Evolutionary conservation across 768 basidiomycete species (phyloP).

Genomic region (Asterophora lycoperdoides): DNA sequence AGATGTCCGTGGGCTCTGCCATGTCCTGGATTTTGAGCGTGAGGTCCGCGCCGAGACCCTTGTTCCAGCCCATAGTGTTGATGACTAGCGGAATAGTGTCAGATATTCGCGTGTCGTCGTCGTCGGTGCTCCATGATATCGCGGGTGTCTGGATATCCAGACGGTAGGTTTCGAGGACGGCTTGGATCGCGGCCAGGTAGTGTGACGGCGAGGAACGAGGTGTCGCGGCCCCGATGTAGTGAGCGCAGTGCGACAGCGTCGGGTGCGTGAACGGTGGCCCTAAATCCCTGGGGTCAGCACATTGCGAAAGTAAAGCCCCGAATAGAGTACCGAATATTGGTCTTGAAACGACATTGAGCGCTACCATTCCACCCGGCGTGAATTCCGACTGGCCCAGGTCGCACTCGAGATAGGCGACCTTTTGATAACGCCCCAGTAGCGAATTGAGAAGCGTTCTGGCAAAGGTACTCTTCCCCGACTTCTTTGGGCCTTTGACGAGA

Average conservation of each 20-base stretch:
- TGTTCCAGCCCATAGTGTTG: constrained; percentile 97
- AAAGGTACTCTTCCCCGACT: constrained; percentile 89
- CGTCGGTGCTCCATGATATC: constrained; percentile 21
- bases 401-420: constrained; percentile 90
- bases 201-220: constrained; percentile 72
- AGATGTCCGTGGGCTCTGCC: constrained; percentile 57
- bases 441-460: constrained; percentile 68
- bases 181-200: constrained; percentile 67
- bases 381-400: constrained; percentile 96
- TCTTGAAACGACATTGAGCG: constrained; percentile 64
- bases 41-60: constrained; percentile 86
- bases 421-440: constrained; percentile 60
- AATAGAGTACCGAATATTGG: constrained; percentile 62
- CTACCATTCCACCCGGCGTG: constrained; percentile 79
- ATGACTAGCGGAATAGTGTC: constrained; percentile 79
- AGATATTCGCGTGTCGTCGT: constrained; percentile 34
- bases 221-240: constrained; percentile 77
- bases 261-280: constrained; percentile 90
- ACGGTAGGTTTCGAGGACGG: constrained; percentile 63
- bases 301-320: not conserved
- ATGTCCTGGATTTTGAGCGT: constrained; percentile 64
- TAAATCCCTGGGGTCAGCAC: constrained; percentile 21
- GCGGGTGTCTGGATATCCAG: constrained; percentile 59
- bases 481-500: constrained; percentile 81
- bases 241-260: constrained; percentile 62